Base-by-base conservation (phyloP, 257 asterid species). In the Solanum virginianum region DNA sequence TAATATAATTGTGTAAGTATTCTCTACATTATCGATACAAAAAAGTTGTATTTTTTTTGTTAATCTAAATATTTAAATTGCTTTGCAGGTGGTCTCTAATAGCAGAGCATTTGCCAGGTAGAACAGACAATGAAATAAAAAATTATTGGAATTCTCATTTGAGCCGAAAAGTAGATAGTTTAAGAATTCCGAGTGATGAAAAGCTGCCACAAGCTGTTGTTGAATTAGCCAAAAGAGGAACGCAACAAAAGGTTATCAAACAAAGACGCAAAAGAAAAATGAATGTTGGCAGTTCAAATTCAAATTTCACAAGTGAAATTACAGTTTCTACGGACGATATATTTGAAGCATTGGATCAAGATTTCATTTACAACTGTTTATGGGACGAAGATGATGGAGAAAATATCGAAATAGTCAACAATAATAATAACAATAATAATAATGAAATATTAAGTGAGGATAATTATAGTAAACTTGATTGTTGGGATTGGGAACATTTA, bases 111-210 rank as follows among this genome's bases (percentile, higher is more conserved):
- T 88, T 96, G 83, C 95, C 98, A 26, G 98, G 99, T 90, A 90
- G 99, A 92, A 95, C 99, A 85, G 99, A 95, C 94, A 95, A 95
- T 91, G 99, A 95, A 89, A 93, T 95, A 3, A 95, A 95, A 45
- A 95, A 95, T 54, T 94, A 95, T 84, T 95, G 99, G 99, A 95
- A 95, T 81, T 96, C 98, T 72, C 98, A 90, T 75, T 74, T 96
- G 14, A 89, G 99, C 87, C 85, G 97, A 83, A 93, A 89, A 82
- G 75, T 91, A 10, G 84, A 91, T 54, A 81, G 87, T 29, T 90
- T 87, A 53, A 91, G 94, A 51, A 88, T 84, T 22, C 89, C 89
- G 1, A 83, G 75, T 36, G 88, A 86, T 14, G 62, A 84, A 12
- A 82, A 85, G 62, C 5, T 84, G 13, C 90, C 88, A 1, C 86